Base-by-base conservation (phyloP, 768 basidiomycete genomes). In the Pisolithus albus region DNA sequence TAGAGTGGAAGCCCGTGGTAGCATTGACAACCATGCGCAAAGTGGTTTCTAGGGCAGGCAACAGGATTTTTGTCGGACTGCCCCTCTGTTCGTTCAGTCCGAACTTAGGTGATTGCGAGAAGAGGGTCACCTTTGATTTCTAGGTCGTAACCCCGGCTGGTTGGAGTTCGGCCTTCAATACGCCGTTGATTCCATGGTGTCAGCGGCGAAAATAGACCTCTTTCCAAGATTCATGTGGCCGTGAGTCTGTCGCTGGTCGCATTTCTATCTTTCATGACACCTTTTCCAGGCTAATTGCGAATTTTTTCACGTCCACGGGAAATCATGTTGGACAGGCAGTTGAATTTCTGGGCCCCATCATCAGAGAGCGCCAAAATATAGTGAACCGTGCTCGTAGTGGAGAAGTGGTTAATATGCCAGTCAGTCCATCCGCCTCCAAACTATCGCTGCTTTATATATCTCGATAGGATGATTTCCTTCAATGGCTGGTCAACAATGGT, bases 61-160 rank as follows among this genome's bases (percentile, higher is more conserved):
- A 75, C 56, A 71, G 80, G 6, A 49, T 73, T 4, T 75, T 81
- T 52, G 71, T 80, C 7, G 79, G 77, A 0, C 61, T 71, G 18
- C 75, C 77, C 1, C 46, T 75, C 0, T 80, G 79, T 76, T 46
- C 23, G 72, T 64, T 1, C 28, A 9, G 8, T 15, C 5, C 32
- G 21, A 37, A 2, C 32, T 24, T 7, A 37, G 19, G 42, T 11
- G 23, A 24, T 28, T 24, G 30, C 9, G 16, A n/a, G 24, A 16
- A 24, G n/a, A 26, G 15, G 43, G 46, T 7, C 21, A 48, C 5
- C 13, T 40, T 4, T 19, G 8, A 21, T 7, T 2, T 30, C 41
- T 26, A 76, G 74, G 73, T 56, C 65, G 72, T 11, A 54, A 74
- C 45, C 53, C 59, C 10, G 69, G 65, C 6, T 75, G 70, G 52